Evolutionary conservation across 139 green algal species (phyloP).

Genomic region (Chlorokybus atmophyticus): DNA sequence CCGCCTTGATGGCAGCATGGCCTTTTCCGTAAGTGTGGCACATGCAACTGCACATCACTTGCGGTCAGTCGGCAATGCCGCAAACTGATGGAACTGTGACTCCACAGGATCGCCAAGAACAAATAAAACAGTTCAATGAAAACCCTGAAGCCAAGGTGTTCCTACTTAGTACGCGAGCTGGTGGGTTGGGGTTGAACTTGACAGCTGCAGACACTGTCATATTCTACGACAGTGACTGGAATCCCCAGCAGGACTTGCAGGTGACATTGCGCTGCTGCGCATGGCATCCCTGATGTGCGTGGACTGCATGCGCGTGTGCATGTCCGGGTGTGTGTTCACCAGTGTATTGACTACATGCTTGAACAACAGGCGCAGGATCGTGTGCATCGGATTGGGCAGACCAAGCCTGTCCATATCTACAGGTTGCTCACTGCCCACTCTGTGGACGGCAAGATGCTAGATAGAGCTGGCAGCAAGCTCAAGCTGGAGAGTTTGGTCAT

Average conservation of each 20-base stretch:
- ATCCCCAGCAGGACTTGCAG: slow-evolving; percentile 82
- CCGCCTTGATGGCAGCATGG: slow-evolving; percentile 79
- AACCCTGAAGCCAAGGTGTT: slow-evolving; percentile 64
- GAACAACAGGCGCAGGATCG: slow-evolving; percentile 89
- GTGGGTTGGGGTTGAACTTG: slow-evolving; percentile 87
- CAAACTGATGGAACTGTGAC: slow-evolving; percentile 17
- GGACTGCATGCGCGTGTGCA: too few species aligned
- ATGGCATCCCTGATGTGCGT: too few species aligned
- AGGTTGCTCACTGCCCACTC: slow-evolving; percentile 77
- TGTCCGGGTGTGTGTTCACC: too few species aligned
- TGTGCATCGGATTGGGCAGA: slow-evolving; percentile 93
- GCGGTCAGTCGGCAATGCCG: too few species aligned
- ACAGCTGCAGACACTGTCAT: slow-evolving; percentile 78
- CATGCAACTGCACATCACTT: neutral
- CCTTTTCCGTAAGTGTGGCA: slow-evolving; percentile 28
- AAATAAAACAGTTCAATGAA: slow-evolving; percentile 68
- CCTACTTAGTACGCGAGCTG: slow-evolving; percentile 89
- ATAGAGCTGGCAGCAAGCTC: slow-evolving; percentile 72
- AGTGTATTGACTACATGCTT: too few species aligned
- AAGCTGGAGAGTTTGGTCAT: slow-evolving; percentile 84
- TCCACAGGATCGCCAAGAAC: slow-evolving; percentile 24
- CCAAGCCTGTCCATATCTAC: slow-evolving; percentile 86
- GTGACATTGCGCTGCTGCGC: too few species aligned
- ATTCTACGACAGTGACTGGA: slow-evolving; percentile 59
- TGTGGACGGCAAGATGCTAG: slow-evolving; percentile 89